These are phyloP conservation scores for Verbascum thapsus DNA, from an alignment of 257 asterid genomes.

Conservation along the genomic window DNA sequence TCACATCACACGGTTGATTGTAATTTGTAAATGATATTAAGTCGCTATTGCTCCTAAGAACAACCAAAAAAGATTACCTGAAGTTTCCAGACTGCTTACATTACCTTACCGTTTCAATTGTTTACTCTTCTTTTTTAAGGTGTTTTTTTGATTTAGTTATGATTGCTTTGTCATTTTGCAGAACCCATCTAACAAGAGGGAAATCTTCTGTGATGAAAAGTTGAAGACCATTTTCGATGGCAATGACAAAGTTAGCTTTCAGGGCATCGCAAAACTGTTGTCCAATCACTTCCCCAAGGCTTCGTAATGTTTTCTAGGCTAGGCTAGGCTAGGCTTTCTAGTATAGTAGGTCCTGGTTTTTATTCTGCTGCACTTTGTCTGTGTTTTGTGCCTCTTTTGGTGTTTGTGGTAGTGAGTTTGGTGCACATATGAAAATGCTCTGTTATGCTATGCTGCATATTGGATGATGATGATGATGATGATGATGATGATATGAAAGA, in stretches of 20 bases:
- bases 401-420: neutral
- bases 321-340: conserved; percentile 7
- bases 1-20: no score
- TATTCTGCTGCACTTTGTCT: neutral
- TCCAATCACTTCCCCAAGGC: conserved; percentile 53
- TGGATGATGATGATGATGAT: no score
- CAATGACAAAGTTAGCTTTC: conserved; percentile 59
- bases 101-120: neutral
- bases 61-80: neutral
- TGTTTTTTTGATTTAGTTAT: no score
- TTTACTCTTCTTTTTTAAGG: no score
- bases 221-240: conserved; percentile 59
- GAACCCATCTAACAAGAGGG: conserved; percentile 65
- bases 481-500: neutral
- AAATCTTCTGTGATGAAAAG: conserved; percentile 61
- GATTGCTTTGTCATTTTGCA: conserved; percentile 28
- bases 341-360: conserved; percentile 16
- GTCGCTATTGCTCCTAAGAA: no score
- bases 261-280: conserved; percentile 50
- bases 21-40: no score
- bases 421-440: neutral
- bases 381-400: conserved; percentile 9
- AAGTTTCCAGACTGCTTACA: conserved; percentile 8
- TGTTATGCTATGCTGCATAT: neutral
- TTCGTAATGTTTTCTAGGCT: conserved; percentile 30